These are phyloP conservation scores for Syzygium aromaticum DNA, from an alignment of 345 rosid genomes.

Conservation along the genomic window DNA sequence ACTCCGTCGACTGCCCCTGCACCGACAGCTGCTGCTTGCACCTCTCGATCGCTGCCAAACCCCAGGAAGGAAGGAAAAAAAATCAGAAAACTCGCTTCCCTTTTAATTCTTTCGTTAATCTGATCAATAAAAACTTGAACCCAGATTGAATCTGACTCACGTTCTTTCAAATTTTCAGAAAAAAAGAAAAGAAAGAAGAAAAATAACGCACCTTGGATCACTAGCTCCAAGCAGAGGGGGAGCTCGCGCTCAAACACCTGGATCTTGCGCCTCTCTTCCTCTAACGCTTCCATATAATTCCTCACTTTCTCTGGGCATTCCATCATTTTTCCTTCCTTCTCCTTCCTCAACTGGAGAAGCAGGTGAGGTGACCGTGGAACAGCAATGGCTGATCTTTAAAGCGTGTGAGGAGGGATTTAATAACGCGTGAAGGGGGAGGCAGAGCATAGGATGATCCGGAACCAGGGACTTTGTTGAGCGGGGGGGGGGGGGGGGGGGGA, in stretches of 20 bases:
- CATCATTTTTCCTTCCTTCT: not conserved
- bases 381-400: not conserved
- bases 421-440: not conserved
- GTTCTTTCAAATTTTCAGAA: not conserved
- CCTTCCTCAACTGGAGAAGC: not conserved
- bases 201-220: constrained; percentile 3
- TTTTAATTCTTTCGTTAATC: not conserved
- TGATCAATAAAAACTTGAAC: not conserved
- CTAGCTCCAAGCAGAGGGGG: constrained; percentile 37
- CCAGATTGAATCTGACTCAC: not conserved
- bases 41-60: constrained; percentile 6
- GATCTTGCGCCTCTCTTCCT: constrained; percentile 34
- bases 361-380: not conserved
- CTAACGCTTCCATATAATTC: constrained; percentile 22
- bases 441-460: not conserved
- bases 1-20: constrained; percentile 1
- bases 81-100: not conserved
- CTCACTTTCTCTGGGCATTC: no score
- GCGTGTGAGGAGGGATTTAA: not conserved
- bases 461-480: not conserved
- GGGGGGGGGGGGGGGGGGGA: no score
- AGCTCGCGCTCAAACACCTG: constrained; percentile 37
- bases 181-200: not conserved
- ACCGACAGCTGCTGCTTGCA: constrained; percentile 6
- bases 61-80: not conserved